Percentiles rank a stretch among this genome's conserved stretches.
These are phyloP conservation scores for Niebla homalea DNA, from an alignment of 495 filamentous ascomycete genomes.

Conservation along the genomic window DNA sequence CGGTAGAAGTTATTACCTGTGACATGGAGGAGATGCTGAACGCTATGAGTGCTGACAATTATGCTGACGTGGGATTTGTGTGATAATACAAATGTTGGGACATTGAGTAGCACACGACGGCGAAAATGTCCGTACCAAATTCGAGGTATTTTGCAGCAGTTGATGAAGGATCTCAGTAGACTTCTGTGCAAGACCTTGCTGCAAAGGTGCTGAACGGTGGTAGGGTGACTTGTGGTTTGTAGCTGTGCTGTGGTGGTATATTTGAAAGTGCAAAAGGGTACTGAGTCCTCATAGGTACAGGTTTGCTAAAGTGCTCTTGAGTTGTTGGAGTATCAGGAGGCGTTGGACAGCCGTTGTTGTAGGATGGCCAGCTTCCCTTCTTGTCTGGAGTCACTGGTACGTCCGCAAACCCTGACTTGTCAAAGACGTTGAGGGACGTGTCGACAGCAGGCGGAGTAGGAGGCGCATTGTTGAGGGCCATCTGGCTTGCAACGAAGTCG, in stretches of 20 bases:
- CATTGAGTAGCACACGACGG: neutral
- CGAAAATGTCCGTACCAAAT: neutral
- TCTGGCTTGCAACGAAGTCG: constrained; percentile 74
- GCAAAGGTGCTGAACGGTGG: neutral
- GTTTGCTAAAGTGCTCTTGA: constrained; percentile 40
- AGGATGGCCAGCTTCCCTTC: constrained; percentile 44
- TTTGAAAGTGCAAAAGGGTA: constrained; percentile 11
- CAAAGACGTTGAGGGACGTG: constrained; percentile 36
- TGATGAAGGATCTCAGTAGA: neutral
- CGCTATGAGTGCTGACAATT: constrained; percentile 15
- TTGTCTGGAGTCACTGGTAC: constrained; percentile 78
- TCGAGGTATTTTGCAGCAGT: neutral
- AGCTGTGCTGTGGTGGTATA: constrained; percentile 1
- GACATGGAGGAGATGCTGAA: constrained; percentile 7
- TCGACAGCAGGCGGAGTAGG: constrained; percentile 56
- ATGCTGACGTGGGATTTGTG: constrained; percentile 7
- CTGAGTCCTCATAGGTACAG: neutral
- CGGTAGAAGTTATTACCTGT: neutral
- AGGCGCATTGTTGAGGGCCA: constrained; percentile 43
- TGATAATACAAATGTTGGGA: constrained; percentile 4
- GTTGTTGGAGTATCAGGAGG: constrained; percentile 89
- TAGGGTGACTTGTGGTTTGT: neutral
- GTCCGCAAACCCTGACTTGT: constrained; percentile 36
- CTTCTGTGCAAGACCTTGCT: neutral
- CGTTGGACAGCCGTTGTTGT: constrained; percentile 75